Percentiles rank a stretch among this genome's conserved stretches.
These are phyloP conservation scores for Leptodermis oblonga DNA, from an alignment of 257 asterid species.

Conservation along the genomic window DNA sequence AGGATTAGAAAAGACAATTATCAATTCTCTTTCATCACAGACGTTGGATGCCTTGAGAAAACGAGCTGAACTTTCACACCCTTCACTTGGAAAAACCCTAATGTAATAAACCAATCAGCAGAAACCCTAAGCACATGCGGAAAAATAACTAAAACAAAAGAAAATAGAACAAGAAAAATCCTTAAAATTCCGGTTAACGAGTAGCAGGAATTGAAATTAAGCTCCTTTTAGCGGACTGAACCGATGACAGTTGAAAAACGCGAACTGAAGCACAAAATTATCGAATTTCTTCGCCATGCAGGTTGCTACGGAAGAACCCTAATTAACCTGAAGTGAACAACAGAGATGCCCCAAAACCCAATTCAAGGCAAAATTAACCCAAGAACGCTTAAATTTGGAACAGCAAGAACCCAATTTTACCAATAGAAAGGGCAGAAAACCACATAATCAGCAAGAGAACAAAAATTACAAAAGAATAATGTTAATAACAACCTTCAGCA, in stretches of 20 bases:
- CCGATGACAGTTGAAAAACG: background rate
- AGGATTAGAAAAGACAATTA: background rate
- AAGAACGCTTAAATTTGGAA: background rate
- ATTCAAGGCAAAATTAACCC: background rate
- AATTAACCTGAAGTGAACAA: constrained; percentile 15
- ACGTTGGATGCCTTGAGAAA: background rate
- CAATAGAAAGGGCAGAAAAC: background rate
- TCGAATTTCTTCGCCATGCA: background rate
- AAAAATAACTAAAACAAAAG: background rate
- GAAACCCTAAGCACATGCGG: background rate
- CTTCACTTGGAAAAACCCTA: constrained; percentile 2
- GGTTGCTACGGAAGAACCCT: constrained; percentile 25
- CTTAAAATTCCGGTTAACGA: background rate
- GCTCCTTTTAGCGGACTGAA: background rate
- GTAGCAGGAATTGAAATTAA: background rate
- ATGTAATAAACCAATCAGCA: background rate
- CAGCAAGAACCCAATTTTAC: background rate
- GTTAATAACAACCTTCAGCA: constrained; percentile 67
- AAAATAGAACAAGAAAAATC: background rate
- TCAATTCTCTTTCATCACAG: background rate
- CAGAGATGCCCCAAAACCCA: background rate
- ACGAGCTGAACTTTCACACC: too few species aligned
- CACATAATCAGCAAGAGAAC: background rate
- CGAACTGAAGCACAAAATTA: background rate
- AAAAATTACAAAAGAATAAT: too few species aligned